Base-by-base conservation (phyloP, 2,329 filamentous ascomycete genomes). In the Penicillium sp. region DNA sequence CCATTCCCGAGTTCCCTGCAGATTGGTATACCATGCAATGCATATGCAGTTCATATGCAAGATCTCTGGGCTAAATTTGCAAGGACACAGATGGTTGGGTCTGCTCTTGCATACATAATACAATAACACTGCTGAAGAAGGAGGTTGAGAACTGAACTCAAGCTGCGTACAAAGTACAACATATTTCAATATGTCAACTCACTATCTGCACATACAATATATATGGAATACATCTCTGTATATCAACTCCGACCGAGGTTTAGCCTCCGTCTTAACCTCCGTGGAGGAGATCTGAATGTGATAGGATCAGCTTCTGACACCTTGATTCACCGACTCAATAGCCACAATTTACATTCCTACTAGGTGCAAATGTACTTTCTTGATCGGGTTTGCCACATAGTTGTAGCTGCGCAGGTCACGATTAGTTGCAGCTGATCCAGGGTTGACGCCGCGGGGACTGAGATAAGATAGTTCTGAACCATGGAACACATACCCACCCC, bases 11-110 rank as follows among this genome's bases (percentile, higher is more conserved):
- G 27, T 27, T 55, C 51, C 56, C 57, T 60, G 57, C 57, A 55
- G 40, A 5, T 23, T 23, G 23, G 23, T 32, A 30, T 14, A 23
- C 27, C 3, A 16, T 42, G 46, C 46, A 34, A 10, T 26, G 43
- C 47, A 45, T 49, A 36, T 52, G 46, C 50, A 53, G 32, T 47
- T 61, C 46, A 53, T 51, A 55, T 61, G 59, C 57, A 58, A 59
- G 59, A 61, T 61, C 57, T 51, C 47, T 32, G 36, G 47, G 47
- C 57, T 53, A 55, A 53, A 51, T 53, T 59, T 45, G 46, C 38
- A 45, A 52, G 55, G 44, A 53, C 41, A 54, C 55, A 51, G 57
- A 34, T 29, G 50, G 54, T 47, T 38, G 27, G 51, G 46, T 53
- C 45, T 53, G 36, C 26, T 52, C 43, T 52, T 47, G 35, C 49